Base-by-base conservation (phyloP, 2,329 filamentous ascomycete species). In the Calonectria montana region DNA sequence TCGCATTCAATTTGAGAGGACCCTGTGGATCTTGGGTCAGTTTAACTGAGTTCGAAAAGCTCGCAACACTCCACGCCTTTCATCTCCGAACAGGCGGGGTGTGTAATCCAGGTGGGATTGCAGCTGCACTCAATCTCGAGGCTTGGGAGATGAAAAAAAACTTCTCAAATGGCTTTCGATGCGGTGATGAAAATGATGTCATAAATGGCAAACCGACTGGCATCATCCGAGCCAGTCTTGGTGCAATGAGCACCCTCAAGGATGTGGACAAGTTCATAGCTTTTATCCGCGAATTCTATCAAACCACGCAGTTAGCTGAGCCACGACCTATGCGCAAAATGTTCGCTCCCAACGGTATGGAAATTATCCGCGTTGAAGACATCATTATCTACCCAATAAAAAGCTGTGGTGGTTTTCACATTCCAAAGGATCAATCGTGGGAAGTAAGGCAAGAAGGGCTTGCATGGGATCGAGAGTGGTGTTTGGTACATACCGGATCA, bases 391-490 rank as follows among this genome's bases (percentile, higher is more conserved):
- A 95, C 79, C 97, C 97, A 0, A 96, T 99, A 80, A 99, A 99
- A 83, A 98, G 95, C 81, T 98, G 97, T 78, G 94, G 91, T 16
- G 94, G 94, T 0, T 97, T 93, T 81, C 86, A 86, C 39, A 87
- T 98, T 31, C 93, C 95, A 1, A 73, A 84, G 0, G 88, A 86
- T 2, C 85, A 84, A 6, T 80, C 87, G 18, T 99, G 97, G 97
- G 91, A 94, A 76, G 88, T 98, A 21, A 91, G 90, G 67, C 87
- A 89, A 9, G 95, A 98, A 84, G 97, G 97, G 0, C 87, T 99
- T 2, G 93, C 92, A 8, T 98, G 96, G 95, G 97, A 99, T 82
- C 90, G 97, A 73, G 96, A 98, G 85, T 99, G 97, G 96, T 98
- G 96, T 83, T 86, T 99, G 21, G 88, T 98, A 18, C 96, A 98